These are phyloP conservation scores for Leccinum pachyderme DNA, from an alignment of 1,284 basidiomycete species.

Conservation along the genomic window DNA sequence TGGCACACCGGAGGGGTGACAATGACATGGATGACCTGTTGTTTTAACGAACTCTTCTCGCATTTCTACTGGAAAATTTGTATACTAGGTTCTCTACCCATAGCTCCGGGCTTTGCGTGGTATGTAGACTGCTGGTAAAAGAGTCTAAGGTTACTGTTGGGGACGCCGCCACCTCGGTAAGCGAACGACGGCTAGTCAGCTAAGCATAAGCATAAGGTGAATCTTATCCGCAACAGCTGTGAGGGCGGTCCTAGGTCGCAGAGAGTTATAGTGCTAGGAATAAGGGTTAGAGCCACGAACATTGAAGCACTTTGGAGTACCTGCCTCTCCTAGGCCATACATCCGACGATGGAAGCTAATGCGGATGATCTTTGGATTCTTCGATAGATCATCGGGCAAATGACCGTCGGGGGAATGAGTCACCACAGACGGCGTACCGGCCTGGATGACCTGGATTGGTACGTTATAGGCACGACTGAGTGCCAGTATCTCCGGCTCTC, in stretches of 20 bases:
- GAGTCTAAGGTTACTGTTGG: neutral
- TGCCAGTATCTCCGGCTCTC: slow-evolving; percentile 95
- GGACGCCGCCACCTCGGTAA: too few relatives aligned
- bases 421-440: slow-evolving; percentile 78
- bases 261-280: slow-evolving; percentile 82
- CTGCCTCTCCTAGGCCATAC: slow-evolving; percentile 92
- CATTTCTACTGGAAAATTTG: slow-evolving; percentile 2
- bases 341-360: slow-evolving; percentile 90
- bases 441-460: slow-evolving; percentile 92
- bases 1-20: slow-evolving; percentile 31
- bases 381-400: slow-evolving; percentile 34
- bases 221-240: slow-evolving; percentile 42
- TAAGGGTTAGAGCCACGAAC: slow-evolving; percentile 4
- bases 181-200: slow-evolving; percentile 17
- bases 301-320: slow-evolving; percentile 25
- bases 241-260: slow-evolving; percentile 55
- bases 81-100: slow-evolving; percentile 8
- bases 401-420: slow-evolving; percentile 62
- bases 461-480: slow-evolving; percentile 81
- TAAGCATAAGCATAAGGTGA: slow-evolving; percentile 38
- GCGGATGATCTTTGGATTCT: slow-evolving; percentile 53
- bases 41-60: slow-evolving; percentile 38
- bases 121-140: slow-evolving; percentile 10
- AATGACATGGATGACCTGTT: slow-evolving; percentile 50
- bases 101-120: slow-evolving; percentile 4